phyloP scores from a whole-genome alignment of 495 filamentous ascomycete species.

The Neurospora sp. region DNA sequence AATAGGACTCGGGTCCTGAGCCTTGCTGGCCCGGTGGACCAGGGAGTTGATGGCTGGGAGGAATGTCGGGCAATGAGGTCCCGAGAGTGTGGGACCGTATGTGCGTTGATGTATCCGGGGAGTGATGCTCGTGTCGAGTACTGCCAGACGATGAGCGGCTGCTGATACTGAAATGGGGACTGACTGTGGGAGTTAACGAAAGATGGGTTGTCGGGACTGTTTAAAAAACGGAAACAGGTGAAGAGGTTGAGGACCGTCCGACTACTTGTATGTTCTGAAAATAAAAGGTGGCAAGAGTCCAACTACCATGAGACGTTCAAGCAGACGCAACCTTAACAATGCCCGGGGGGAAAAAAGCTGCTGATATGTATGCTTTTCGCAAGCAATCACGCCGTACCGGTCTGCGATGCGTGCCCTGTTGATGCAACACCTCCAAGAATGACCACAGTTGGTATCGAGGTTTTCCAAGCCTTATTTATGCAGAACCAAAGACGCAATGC shows the following conservation, averaged over 20 bases:
- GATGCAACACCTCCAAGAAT: not conserved
- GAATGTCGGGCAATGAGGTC: conserved; percentile 33
- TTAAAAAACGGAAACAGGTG: not conserved
- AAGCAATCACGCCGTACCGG: not conserved
- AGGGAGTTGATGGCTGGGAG: conserved; percentile 26
- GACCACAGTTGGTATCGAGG: conserved; percentile 1
- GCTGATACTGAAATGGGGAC: not conserved
- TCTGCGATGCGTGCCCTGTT: not conserved
- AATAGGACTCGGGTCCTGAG: conserved; percentile 47
- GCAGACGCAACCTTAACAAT: not conserved
- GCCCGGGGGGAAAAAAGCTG: not conserved
- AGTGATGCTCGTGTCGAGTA: not conserved
- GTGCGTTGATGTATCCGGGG: not conserved
- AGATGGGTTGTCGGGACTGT: not conserved
- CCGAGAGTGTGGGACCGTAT: conserved; percentile 42
- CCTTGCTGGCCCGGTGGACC: conserved; percentile 32
- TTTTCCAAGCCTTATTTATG: conserved; percentile 19
- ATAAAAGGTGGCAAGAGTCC: not conserved
- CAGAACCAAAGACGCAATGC: not conserved
- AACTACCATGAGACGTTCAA: too few species aligned
- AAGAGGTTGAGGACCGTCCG: not conserved
- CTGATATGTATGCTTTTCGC: not conserved
- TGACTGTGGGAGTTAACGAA: not conserved
- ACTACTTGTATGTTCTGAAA: not conserved
- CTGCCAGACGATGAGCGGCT: not conserved